These are phyloP conservation scores for Pythium plurisporium DNA, from an alignment of 352 stramenopile genomes.

Conservation along the genomic window DNA sequence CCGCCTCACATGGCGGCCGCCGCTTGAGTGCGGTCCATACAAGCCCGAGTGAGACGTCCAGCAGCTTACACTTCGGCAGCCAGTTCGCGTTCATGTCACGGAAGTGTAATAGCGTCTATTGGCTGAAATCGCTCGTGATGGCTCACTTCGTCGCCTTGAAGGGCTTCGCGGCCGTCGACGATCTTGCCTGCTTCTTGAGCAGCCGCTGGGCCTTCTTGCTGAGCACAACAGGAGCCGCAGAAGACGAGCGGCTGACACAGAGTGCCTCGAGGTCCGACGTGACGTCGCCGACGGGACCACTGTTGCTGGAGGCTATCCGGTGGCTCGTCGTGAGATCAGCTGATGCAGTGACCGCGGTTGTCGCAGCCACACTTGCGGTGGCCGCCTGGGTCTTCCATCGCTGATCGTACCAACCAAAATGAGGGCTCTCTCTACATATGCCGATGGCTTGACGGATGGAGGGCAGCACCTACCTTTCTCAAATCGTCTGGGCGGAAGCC, in stretches of 20 bases:
- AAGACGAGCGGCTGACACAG: background rate
- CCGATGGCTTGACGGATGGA: background rate
- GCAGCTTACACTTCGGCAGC: background rate
- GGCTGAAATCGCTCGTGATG: background rate
- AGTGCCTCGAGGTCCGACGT: background rate
- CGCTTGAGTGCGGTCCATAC: background rate
- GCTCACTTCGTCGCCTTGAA: conserved; percentile 12
- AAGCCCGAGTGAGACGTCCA: background rate
- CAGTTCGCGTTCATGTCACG: background rate
- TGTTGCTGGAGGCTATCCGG: conserved; percentile 10
- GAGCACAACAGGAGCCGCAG: conserved; percentile 4
- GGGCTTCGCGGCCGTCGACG: background rate
- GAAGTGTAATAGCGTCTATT: conserved; percentile 6
- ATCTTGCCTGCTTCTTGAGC: conserved; percentile 16
- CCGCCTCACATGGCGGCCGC: too few relatives aligned
- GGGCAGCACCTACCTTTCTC: conserved; percentile 31
- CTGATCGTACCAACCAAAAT: too few relatives aligned
- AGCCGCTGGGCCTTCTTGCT: conserved; percentile 25
- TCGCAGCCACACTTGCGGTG: background rate
- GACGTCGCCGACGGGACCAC: background rate
- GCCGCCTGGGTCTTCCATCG: conserved; percentile 15
- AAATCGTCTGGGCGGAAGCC: conserved; percentile 56
- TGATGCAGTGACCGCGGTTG: background rate
- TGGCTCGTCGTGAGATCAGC: background rate
- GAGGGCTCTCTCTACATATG: too few relatives aligned